Conservation (phyloP, 1,139 yeast genomes). For the Debaryomyces nepalensis region DNA sequence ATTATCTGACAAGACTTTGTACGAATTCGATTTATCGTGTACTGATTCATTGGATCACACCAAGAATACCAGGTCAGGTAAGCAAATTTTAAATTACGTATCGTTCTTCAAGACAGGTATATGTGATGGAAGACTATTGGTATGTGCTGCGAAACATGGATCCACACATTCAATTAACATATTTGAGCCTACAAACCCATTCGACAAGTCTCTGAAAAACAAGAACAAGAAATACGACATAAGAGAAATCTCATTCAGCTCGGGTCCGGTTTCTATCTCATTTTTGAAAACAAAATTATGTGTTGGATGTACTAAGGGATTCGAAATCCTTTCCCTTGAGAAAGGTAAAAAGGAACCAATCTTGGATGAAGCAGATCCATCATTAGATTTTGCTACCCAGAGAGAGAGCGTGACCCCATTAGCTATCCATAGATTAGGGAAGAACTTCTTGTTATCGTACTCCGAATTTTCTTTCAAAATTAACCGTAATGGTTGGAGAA, state of each 20-base stretch:
- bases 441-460: constrained; percentile 84
- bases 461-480: constrained; percentile 94
- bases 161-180: constrained; percentile 79
- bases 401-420: constrained; percentile 82
- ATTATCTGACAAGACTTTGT: constrained; percentile 79
- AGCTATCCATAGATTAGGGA: constrained; percentile 87
- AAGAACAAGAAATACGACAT: constrained; percentile 71
- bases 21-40: constrained; percentile 76
- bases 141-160: constrained; percentile 86
- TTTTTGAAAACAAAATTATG: constrained; percentile 87
- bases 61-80: constrained; percentile 76
- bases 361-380: constrained; percentile 94
- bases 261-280: constrained; percentile 91
- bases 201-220: constrained; percentile 58
- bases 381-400: constrained; percentile 91
- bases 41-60: constrained; percentile 70
- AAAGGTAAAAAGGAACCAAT: constrained; percentile 75
- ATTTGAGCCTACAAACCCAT: constrained; percentile 72
- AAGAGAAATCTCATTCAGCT: constrained; percentile 78
- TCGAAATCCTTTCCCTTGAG: constrained; percentile 88
- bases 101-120: constrained; percentile 91
- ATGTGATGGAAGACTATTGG: constrained; percentile 84
- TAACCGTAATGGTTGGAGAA: constrained; percentile 95
- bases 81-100: constrained; percentile 81
- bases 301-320: constrained; percentile 95